Evolutionary conservation across 148 eudicot genomes (phyloP), one percentile per base, ranked within the genome.

Genomic region (Camellia granthamiana): DNA sequence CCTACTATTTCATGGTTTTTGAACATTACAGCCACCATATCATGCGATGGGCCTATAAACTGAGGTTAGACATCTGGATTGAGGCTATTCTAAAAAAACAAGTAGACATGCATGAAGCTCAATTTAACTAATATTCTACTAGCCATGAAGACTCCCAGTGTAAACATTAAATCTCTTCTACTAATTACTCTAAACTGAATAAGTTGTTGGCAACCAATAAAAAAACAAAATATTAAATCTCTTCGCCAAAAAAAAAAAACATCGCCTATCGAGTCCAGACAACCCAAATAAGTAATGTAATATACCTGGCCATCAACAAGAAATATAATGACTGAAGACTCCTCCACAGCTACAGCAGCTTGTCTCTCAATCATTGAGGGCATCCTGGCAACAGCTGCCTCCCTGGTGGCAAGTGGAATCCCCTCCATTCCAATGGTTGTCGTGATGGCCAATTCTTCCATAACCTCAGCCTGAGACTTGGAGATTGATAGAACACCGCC

Each of bases 401-500:
- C 97, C 84, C 98, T 87, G 76, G 89, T 82, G 43, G 91, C 94
- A 74, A 92, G 92, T 19, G 99, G 88, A 84, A 96, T 93, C 69
- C 99, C 99, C 87, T 96, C 97, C 99, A 96, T 96, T 54, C 99
- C 99, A 54, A 96, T 92, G 73, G 99, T 94, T 59, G 98, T 90
- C 46, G 99, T 91, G 76, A 96, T 83, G 76, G 94, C 90, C 79
- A 93, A 85, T 66, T 92, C 95, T 83, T 96, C 97, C 88, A 92
- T 76, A 49, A 93, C 90, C 71, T 90, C 90, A 62, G 84, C 84
- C 79, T 93, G 98, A 52, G 93, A 89, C 83, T 91, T 93, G n/a
- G 98, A 88, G 55, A 89, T 81, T 65, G 90, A 88, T 72, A 96
- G 82, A 76, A 96, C 98, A 38, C 99, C 99, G 78, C 99, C 99